Conservation (phyloP, 331 rosid species). For the Quercus tomentella region DNA sequence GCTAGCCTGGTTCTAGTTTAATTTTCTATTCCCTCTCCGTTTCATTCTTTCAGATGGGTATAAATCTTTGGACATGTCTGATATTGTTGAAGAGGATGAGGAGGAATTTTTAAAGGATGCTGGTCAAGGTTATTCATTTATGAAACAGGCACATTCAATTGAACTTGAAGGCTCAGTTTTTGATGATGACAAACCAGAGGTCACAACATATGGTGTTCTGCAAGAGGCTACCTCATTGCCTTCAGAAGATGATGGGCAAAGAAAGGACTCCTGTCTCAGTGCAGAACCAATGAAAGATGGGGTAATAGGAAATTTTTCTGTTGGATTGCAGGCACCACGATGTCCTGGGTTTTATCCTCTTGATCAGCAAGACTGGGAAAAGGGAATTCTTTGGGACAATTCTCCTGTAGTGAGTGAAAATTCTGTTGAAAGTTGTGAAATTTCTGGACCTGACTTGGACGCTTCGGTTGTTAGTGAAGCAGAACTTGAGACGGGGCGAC, state of each 20-base stretch:
- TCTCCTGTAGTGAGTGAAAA: constrained; percentile 59
- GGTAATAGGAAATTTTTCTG: constrained; percentile 22
- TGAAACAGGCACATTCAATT: constrained; percentile 35
- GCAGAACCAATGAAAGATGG: constrained; percentile 73
- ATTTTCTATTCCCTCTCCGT: constrained; percentile 8
- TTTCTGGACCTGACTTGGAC: constrained; percentile 56
- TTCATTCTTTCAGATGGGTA: constrained; percentile 55
- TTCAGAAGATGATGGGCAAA: constrained; percentile 29
- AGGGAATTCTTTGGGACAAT: constrained; percentile 77
- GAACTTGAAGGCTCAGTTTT: constrained; percentile 36
- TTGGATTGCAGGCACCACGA: constrained; percentile 33
- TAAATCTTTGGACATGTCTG: constrained; percentile 48
- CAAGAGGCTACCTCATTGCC: constrained; percentile 37
- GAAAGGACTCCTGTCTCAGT: constrained; percentile 45
- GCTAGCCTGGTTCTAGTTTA: constrained; percentile 20
- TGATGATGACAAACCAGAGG: constrained; percentile 47
- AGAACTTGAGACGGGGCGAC: constrained; percentile 45
- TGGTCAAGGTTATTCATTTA: constrained; percentile 36
- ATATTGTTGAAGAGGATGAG: constrained; percentile 91
- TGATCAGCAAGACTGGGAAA: constrained; percentile 96
- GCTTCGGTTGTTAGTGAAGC: constrained; percentile 42
- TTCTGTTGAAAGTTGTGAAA: constrained; percentile 50
- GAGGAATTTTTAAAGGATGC: constrained; percentile 68
- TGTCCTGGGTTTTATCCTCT: constrained; percentile 60
- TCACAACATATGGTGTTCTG: constrained; percentile 46